Base-by-base conservation (phyloP, 805 yeast species). In the Komagataella kurtzmanii region DNA sequence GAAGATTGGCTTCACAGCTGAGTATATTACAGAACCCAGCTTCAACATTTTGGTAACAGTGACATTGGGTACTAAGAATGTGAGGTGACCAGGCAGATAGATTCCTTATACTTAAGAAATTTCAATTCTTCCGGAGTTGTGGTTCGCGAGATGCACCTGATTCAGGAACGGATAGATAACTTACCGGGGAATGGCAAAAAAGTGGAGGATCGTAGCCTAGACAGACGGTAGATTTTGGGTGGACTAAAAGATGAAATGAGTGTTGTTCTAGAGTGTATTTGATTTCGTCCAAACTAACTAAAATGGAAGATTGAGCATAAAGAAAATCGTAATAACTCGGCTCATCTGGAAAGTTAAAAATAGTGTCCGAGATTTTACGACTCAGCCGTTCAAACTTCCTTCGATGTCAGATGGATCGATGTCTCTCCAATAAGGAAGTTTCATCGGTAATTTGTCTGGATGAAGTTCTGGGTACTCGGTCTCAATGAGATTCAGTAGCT, bases 1-100 rank as follows among this genome's bases (percentile, higher is more conserved):
- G 66, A 87, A 74, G 53, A 88, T 82, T n/a, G 96, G 96, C 69
- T 87, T 88, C 52, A 84, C 82, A 0, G 95, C 79, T 21, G 87
- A 75, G 67, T 84, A 88, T 5, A 88, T 83, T 44, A 87, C 79
- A 45, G 74, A 72, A 17, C 93, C 91, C 36, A 83, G 58, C 2
- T 73, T 51, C 10, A 59, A 48, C 45, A 17, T 50, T 46, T 19
- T 43, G 48, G 21, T 45, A 54, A 50, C 51, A 17, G 21, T 17
- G 47, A 17, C 47, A 45, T 45, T 45, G 23, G 10, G 14, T 21
- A 19, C 12, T n/a, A 45, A 19, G 7, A 17, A 17, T 8, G 7
- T 45, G 23, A 14, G 46, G 12, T 17, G 46, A 17, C 12, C 7
- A 19, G 46, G 17, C 23, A 44, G 46, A 21, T 21, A 44, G 46